Percentiles rank a stretch among this genome's conserved stretches.
These are phyloP conservation scores for Termitomyces sp. DNA, from an alignment of 768 basidiomycete species.

Conservation along the genomic window DNA sequence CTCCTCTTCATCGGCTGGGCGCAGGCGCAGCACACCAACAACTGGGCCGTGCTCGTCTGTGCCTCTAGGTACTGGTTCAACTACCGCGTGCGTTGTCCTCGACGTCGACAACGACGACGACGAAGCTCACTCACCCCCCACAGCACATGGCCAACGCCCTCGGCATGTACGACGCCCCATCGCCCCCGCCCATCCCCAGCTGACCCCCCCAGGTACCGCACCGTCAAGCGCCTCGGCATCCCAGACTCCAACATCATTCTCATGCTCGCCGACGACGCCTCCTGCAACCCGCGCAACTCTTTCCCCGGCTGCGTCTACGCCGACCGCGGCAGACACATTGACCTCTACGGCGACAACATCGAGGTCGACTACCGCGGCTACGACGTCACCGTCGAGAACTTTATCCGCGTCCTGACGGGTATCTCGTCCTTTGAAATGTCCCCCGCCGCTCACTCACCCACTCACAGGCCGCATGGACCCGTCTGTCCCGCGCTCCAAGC, in stretches of 20 bases:
- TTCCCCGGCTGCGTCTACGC: conserved; percentile 92
- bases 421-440: conserved; percentile 13
- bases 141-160: conserved; percentile 99
- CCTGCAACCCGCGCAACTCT: conserved; percentile 89
- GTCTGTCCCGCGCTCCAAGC: conserved; percentile 86
- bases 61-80: conserved; percentile 98
- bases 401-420: conserved; percentile 91
- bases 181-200: not conserved
- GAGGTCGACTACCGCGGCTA: conserved; percentile 99
- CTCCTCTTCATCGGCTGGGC: conserved; percentile 24
- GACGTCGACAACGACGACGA: too few relatives aligned
- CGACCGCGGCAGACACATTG: conserved; percentile 74
- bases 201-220: conserved; percentile 75
- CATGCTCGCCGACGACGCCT: conserved; percentile 96
- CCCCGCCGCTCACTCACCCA: not conserved
- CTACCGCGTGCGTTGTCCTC: conserved; percentile 65
- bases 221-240: conserved; percentile 95
- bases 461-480: conserved; percentile 72
- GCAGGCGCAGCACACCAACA: conserved; percentile 73
- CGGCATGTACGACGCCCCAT: conserved; percentile 65
- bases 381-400: conserved; percentile 96
- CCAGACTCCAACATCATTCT: conserved; percentile 99
- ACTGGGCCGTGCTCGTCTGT: conserved; percentile 97
- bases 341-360: conserved; percentile 94
- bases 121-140: not conserved